Evolutionary conservation across 805 yeast genomes (phyloP).

Genomic region (Sugiyamaella marilandica): DNA sequence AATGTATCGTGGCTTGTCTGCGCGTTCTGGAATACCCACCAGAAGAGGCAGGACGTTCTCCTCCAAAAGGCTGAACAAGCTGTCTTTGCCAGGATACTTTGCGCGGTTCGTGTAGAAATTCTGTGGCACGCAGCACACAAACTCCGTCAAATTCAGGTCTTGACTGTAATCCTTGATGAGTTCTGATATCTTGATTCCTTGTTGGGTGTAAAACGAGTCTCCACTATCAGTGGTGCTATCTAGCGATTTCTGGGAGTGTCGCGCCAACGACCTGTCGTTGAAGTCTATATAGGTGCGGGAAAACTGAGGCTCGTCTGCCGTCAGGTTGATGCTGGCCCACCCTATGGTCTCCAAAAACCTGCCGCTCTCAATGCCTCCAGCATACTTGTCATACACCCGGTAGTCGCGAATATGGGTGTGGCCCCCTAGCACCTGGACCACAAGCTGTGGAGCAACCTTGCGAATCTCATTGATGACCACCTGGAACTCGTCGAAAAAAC

Average conservation of each 20-base stretch:
- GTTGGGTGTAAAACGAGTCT: slow-evolving; percentile 45
- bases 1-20: slow-evolving; percentile 43
- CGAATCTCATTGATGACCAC: slow-evolving; percentile 50
- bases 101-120: slow-evolving; percentile 65
- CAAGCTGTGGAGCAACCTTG: slow-evolving; percentile 49
- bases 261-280: slow-evolving; percentile 62
- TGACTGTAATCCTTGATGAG: slow-evolving; percentile 42
- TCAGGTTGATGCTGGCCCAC: slow-evolving; percentile 48
- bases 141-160: slow-evolving; percentile 48
- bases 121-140: slow-evolving; percentile 61
- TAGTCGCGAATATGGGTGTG: slow-evolving; percentile 92
- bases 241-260: slow-evolving; percentile 44
- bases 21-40: slow-evolving; percentile 22
- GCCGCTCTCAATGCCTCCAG: slow-evolving; percentile 88
- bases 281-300: slow-evolving; percentile 78
- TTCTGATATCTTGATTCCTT: slow-evolving; percentile 48
- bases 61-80: slow-evolving; percentile 57
- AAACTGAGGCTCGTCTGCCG: slow-evolving; percentile 39
- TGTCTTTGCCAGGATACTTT: slow-evolving; percentile 53
- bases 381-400: slow-evolving; percentile 54
- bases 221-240: slow-evolving; percentile 13
- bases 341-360: slow-evolving; percentile 93
- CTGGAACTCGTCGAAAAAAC: slow-evolving; percentile 50
- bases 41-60: slow-evolving; percentile 47
- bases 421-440: slow-evolving; percentile 88